Percentiles rank a stretch among this genome's conserved stretches.
These are phyloP conservation scores for Pestalotiopsis sp. DNA, from an alignment of 2,329 filamentous ascomycete species.

Conservation along the genomic window DNA sequence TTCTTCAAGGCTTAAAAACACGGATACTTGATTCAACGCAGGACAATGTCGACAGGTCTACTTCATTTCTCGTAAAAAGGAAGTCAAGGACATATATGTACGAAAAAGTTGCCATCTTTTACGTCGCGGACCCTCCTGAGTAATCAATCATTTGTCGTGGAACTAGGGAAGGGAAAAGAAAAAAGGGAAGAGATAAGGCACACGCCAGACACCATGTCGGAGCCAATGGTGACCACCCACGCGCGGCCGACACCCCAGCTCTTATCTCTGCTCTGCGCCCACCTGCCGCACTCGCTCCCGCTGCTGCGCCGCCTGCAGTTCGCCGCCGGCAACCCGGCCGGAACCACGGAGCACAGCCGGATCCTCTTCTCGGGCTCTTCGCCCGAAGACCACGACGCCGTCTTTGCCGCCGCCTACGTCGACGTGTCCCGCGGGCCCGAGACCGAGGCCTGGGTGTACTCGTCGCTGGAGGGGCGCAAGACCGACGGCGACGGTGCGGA, in stretches of 20 bases:
- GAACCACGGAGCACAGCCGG: conserved; percentile 42
- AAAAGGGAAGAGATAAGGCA: background rate
- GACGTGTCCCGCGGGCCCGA: conserved; percentile 62
- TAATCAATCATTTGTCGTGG: background rate
- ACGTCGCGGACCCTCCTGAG: background rate
- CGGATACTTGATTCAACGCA: background rate
- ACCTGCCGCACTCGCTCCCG: conserved; percentile 59
- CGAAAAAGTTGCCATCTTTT: background rate
- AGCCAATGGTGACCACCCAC: conserved; percentile 21
- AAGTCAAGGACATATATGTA: background rate
- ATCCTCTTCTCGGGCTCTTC: conserved; percentile 38
- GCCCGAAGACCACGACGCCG: conserved; percentile 14
- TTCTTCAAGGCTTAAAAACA: background rate
- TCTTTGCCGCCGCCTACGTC: conserved; percentile 59
- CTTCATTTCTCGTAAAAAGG: background rate
- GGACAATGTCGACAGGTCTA: background rate
- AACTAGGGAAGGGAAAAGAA: background rate
- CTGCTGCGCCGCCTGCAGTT: conserved; percentile 65
- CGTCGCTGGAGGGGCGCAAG: conserved; percentile 40
- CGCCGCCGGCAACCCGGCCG: conserved; percentile 37
- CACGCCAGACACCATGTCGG: background rate
- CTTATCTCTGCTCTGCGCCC: conserved; percentile 45
- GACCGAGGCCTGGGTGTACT: conserved; percentile 66
- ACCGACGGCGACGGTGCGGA: background rate
- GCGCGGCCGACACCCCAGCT: conserved; percentile 35